phyloP scores from a whole-genome alignment of 2,329 filamentous ascomycete species.

The Diaporthe citri region DNA sequence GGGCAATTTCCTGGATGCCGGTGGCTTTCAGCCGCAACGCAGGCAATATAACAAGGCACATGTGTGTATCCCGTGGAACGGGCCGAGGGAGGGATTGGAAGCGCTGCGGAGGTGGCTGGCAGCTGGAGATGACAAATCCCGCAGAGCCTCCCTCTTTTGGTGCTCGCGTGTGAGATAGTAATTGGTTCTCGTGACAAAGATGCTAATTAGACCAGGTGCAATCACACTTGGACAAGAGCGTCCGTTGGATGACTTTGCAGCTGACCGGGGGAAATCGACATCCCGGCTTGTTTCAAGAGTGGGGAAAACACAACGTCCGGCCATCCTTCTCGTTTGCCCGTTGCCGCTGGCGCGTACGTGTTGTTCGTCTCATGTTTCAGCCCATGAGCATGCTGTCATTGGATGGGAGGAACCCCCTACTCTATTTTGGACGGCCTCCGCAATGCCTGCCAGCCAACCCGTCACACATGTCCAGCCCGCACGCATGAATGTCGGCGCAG shows the following conservation, averaged over 20 bases:
- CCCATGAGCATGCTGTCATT: not conserved
- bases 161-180: not conserved
- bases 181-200: not conserved
- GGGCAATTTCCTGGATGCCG: not conserved
- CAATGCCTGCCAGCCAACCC: slow-evolving; percentile 5
- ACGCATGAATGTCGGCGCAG: slow-evolving; percentile 21
- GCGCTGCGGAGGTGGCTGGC: slow-evolving; percentile 16
- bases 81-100: not conserved
- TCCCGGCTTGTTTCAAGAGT: slow-evolving; percentile 23
- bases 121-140: not conserved
- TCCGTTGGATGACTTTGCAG: not conserved
- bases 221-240: not conserved
- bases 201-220: not conserved
- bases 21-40: not conserved
- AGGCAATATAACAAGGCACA: not conserved
- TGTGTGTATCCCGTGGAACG: not conserved
- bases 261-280: slow-evolving; percentile 1
- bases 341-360: slow-evolving; percentile 30
- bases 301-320: slow-evolving; percentile 12
- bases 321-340: not conserved
- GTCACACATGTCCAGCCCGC: not conserved
- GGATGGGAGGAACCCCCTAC: slow-evolving; percentile 12
- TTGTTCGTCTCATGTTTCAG: slow-evolving; percentile 36
- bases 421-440: slow-evolving; percentile 18
- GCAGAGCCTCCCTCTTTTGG: slow-evolving; percentile 8